Evolutionary conservation across 306 rosid species (phyloP), one percentile per base, ranked within the genome.

Genomic region (Astragalus glycyphyllos): DNA sequence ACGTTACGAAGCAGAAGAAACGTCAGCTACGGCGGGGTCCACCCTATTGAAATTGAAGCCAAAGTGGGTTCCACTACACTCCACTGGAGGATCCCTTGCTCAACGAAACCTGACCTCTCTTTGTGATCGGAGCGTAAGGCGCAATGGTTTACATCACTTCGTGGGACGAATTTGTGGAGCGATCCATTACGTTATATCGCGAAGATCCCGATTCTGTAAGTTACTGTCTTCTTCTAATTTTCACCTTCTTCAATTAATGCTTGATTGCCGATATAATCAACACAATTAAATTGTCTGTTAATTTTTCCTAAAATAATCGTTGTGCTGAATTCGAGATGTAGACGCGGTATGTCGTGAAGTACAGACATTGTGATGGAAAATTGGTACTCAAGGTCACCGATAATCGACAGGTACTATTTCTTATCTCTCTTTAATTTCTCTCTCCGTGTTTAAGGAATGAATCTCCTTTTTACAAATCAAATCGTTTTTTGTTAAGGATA

Each of bases 361-460:
- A 91, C 70, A 74, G 97, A 53, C 91, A 91, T 58, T 87, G 87
- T 74, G 96, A 91, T 55, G 91, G 96, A 29, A 91, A 84, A 73
- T 73, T 89, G 86, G 91, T 85, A 46, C 90, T 89, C 65, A 89
- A 91, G 77, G 93, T 89, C 86, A 84, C 93, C 6, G 91, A 91
- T 76, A 83, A 89, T 29, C 75, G 77, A 34, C 85, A 89, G 87
- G 97, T 91, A 60, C 68, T 60, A 2, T 23, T 64, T 59, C 48
- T 65, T 23, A 17, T 50, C 17, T 65, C 11, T 37, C 7, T 63
- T 11, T 0, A 11, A 5, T 11, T 2, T 51, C 13, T 2, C 4
- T 2, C 4, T 32, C 38, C 41, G 26, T 41, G 50, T 58, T 26
- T 20, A n/a, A 40, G 44, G 31, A 6, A 6, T 54, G 38, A 8